Percentiles rank a stretch among this genome's conserved stretches.
These are phyloP conservation scores for Clonostachys chloroleuca DNA, from an alignment of 2,329 filamentous ascomycete species.

Conservation along the genomic window DNA sequence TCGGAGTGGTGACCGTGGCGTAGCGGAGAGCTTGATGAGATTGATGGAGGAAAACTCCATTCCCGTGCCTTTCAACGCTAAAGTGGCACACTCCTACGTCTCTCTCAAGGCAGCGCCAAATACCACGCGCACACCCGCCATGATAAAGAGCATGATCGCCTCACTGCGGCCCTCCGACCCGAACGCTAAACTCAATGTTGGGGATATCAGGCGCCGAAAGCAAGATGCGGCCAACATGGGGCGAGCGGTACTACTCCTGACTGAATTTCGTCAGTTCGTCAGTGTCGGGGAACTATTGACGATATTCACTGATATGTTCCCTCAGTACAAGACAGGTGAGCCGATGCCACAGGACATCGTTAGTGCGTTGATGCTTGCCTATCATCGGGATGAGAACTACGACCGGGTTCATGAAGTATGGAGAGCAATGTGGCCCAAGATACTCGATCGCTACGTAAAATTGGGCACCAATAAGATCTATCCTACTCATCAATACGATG, in stretches of 20 bases:
- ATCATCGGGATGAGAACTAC: constrained; percentile 52
- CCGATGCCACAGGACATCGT: constrained; percentile 50
- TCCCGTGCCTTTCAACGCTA: constrained; percentile 33
- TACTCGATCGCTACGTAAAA: constrained; percentile 27
- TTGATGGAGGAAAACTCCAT: constrained; percentile 37
- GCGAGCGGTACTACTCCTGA: constrained; percentile 24
- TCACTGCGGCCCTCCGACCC: constrained; percentile 15
- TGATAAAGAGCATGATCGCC: constrained; percentile 19
- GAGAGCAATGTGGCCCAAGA: constrained; percentile 14
- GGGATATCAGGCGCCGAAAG: constrained; percentile 11
- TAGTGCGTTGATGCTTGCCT: constrained; percentile 63
- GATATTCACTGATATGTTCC: constrained; percentile 40
- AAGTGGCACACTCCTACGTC: constrained; percentile 21
- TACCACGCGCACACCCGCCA: constrained; percentile 11
- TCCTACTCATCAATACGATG: constrained; percentile 45
- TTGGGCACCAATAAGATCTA: constrained; percentile 23
- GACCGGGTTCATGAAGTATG: constrained; percentile 53
- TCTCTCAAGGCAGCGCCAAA: constrained; percentile 1
- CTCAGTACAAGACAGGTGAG: constrained; percentile 19
- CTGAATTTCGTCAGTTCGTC: constrained; percentile 35
- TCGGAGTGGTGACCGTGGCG: constrained; percentile 33
- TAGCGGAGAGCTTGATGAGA: constrained; percentile 33
- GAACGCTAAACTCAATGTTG: constrained; percentile 1
- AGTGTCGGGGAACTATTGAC: constrained; percentile 54
- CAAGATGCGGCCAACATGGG: constrained; percentile 19